Conservation (phyloP, 352 stramenopile genomes). For the Pythium coloratum region DNA sequence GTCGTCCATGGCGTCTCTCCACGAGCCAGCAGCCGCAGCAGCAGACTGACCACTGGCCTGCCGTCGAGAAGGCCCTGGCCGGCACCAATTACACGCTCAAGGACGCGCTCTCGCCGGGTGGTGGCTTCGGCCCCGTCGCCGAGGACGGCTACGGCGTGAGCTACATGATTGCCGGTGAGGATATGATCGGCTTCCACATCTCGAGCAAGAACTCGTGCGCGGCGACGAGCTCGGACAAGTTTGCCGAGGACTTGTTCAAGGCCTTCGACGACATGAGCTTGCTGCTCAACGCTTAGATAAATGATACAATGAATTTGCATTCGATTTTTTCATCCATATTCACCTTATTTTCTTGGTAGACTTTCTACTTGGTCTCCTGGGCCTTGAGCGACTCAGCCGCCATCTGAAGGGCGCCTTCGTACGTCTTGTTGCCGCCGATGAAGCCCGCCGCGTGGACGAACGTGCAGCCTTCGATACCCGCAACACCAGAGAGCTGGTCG, state of each 20-base stretch:
- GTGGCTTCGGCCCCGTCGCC: conserved; percentile 88
- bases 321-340: background rate
- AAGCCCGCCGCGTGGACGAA: conserved; percentile 99
- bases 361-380: conserved; percentile 17
- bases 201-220: conserved; percentile 83
- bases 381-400: conserved; percentile 68
- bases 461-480: conserved; percentile 92
- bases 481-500: conserved; percentile 83
- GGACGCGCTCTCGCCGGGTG: conserved; percentile 71
- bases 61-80: conserved; percentile 65
- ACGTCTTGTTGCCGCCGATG: conserved; percentile 97
- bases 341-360: background rate
- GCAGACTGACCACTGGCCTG: conserved; percentile 82
- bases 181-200: conserved; percentile 91
- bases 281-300: conserved; percentile 29
- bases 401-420: conserved; percentile 95
- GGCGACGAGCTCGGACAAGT: conserved; percentile 78
- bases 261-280: conserved; percentile 83
- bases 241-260: conserved; percentile 69
- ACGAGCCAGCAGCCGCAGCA: conserved; percentile 91
- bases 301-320: conserved; percentile 9
- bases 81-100: conserved; percentile 56
- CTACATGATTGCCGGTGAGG: conserved; percentile 90
- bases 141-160: conserved; percentile 90
- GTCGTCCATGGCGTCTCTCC: conserved; percentile 83